Evolutionary conservation across 345 rosid genomes (phyloP), one percentile per base, ranked within the genome.

Genomic region (Linum tenue): DNA sequence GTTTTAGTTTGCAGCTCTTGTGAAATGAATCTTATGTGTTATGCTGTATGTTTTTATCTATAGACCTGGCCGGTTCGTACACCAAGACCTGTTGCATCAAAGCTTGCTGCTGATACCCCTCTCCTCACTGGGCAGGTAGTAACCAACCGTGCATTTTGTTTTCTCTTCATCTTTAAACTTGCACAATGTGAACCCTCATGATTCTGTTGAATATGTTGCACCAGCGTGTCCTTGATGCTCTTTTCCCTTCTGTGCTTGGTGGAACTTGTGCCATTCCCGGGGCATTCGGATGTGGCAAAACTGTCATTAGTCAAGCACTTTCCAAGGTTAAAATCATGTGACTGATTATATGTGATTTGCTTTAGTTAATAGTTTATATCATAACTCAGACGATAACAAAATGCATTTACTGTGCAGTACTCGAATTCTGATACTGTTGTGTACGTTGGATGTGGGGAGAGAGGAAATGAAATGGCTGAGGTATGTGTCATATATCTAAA

Each of bases 381-480:
- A 48, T 15, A 48, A 48, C 53, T 9, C 3, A 48, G 9, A 22
- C 14, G 15, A 3, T 48, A 15, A 48, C 53, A 55, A 17, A 2
- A 14, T 44, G 0, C 73, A 58, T 69, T 79, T 58, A 51, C 67
- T 74, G 43, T 74, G 81, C 85, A 95, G 99, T 95, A 95, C 78
- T 95, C 99, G 56, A 95, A 95, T 75, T 95, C 99, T 14, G 99
- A 95, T 73, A 74, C 98, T 72, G 98, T 91, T 62, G 94, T 95
- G 69, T 95, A 95, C 71, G 99, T 95, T 76, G 99, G 99, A 67
- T 95, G 99, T 60, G 99, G 99, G 53, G 99, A 95, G 74, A 77
- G 94, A 76, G 99, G 99, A 85, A 95, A 95, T 77, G 99, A 95
- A 84, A 95, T 95, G 99, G 99, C 98, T 37, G 99, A 95, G 95